Conservation (phyloP, 371 early-diverging fungal species). For the Syncephalastrum monosporum region DNA sequence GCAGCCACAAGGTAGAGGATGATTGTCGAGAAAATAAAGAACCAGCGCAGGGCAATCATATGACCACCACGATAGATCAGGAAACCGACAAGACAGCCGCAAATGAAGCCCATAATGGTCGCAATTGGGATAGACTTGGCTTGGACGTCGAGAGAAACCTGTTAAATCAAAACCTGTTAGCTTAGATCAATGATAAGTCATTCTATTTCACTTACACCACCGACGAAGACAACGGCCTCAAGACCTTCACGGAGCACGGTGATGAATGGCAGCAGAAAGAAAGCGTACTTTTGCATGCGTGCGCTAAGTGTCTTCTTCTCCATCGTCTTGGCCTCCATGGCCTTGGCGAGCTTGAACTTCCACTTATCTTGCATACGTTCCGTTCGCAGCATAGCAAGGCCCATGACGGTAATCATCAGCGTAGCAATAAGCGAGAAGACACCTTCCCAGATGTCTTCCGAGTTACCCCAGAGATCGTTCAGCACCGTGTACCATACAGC, state of each 20-base stretch:
- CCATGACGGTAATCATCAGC: conserved; percentile 70
- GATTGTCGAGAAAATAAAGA: conserved; percentile 74
- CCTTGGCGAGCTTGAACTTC: conserved; percentile 57
- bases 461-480: conserved; percentile 65
- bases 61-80: conserved; percentile 71
- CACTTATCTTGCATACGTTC: conserved; percentile 72
- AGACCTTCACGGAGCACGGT: conserved; percentile 83
- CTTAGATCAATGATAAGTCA: conserved; percentile 29
- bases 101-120: conserved; percentile 62
- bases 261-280: conserved; percentile 77
- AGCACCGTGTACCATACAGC: conserved; percentile 64
- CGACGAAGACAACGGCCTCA: conserved; percentile 80
- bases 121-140: conserved; percentile 77
- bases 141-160: conserved; percentile 64
- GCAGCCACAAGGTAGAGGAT: conserved; percentile 76
- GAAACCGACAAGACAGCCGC: conserved; percentile 67
- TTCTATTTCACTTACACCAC: conserved; percentile 61
- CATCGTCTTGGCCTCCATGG: conserved; percentile 38
- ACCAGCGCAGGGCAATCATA: conserved; percentile 63
- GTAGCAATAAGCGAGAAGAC: conserved; percentile 70
- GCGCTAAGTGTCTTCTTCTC: conserved; percentile 15
- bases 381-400: conserved; percentile 69
- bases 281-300: conserved; percentile 51
- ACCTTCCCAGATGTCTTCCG: conserved; percentile 82
- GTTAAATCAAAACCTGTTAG: conserved; percentile 57